phyloP scores from a whole-genome alignment of 2,329 filamentous ascomycete species.

The Epichloe gansuensis region DNA sequence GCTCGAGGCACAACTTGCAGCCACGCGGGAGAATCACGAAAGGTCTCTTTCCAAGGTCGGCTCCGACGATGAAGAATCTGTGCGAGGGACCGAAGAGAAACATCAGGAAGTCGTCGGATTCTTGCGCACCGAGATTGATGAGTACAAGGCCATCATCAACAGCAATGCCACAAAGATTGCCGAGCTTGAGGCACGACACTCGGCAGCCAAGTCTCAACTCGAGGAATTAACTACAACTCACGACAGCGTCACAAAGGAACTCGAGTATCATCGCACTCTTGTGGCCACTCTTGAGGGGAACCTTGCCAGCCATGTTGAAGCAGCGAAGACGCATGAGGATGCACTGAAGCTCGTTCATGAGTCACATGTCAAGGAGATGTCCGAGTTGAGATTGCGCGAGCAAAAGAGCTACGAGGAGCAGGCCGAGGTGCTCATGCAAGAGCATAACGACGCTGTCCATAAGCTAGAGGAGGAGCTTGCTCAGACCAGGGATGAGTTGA shows the following conservation, averaged over 20 bases:
- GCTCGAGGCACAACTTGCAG: slow-evolving; percentile 49
- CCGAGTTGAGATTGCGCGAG: slow-evolving; percentile 34
- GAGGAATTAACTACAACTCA: slow-evolving; percentile 52
- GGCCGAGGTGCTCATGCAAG: slow-evolving; percentile 44
- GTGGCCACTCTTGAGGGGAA: slow-evolving; percentile 44
- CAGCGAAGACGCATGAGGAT: slow-evolving; percentile 42
- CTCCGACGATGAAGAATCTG: slow-evolving; percentile 28
- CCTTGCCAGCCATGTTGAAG: slow-evolving; percentile 46
- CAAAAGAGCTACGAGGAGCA: slow-evolving; percentile 46
- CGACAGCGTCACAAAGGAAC: slow-evolving; percentile 35
- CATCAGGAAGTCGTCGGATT: slow-evolving; percentile 48
- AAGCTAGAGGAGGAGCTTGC: slow-evolving; percentile 50
- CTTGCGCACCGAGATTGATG: slow-evolving; percentile 64
- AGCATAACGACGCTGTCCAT: slow-evolving; percentile 45
- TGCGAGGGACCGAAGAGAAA: slow-evolving; percentile 35
- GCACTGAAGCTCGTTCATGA: slow-evolving; percentile 36
- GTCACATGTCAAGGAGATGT: slow-evolving; percentile 38
- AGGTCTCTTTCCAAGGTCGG: slow-evolving; percentile 29
- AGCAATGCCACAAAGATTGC: slow-evolving; percentile 57
- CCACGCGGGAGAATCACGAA: slow-evolving; percentile 40
- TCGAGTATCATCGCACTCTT: slow-evolving; percentile 33
- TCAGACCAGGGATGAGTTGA: slow-evolving; percentile 54
- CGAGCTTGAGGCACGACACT: slow-evolving; percentile 62
- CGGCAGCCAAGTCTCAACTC: slow-evolving; percentile 53
- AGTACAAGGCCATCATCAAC: slow-evolving; percentile 65